Percentiles rank a stretch among this genome's conserved stretches.
These are phyloP conservation scores for Vigna angularis DNA, from an alignment of 306 rosid species.

Conservation along the genomic window DNA sequence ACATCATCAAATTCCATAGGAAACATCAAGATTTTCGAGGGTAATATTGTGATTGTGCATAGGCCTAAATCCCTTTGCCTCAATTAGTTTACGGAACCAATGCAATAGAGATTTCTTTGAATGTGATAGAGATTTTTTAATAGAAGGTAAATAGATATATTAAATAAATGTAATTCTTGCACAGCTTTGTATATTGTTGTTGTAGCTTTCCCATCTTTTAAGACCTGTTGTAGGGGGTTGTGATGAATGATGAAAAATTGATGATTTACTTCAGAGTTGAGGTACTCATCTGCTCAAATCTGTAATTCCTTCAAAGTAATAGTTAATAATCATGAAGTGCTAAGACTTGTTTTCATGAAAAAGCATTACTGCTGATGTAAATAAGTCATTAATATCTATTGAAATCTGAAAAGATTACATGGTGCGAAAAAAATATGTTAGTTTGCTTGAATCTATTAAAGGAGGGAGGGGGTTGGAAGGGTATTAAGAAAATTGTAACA, in stretches of 20 bases:
- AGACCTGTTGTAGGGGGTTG: conserved; percentile 2
- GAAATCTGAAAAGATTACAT: not conserved
- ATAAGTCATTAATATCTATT: not conserved
- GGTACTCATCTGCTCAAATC: not conserved
- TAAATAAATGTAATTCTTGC: conserved; percentile 31
- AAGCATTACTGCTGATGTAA: conserved; percentile 7
- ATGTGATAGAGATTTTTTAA: conserved; percentile 6
- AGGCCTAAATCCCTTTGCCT: conserved; percentile 24
- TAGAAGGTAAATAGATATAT: conserved; percentile 38
- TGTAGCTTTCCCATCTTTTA: conserved; percentile 21
- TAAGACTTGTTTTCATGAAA: not conserved
- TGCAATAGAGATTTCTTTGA: not conserved
- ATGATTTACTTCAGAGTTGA: conserved; percentile 19
- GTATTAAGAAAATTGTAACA: not conserved
- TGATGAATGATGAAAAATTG: not conserved
- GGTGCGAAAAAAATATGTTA: too few relatives aligned
- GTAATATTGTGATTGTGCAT: conserved; percentile 33
- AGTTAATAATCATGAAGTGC: too few relatives aligned
- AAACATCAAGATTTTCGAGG: conserved; percentile 12
- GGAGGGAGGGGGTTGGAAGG: not conserved
- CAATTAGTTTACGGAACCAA: conserved; percentile 17
- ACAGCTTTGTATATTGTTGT: conserved; percentile 24
- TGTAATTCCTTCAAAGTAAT: conserved; percentile 10
- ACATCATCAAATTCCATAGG: conserved; percentile 18
- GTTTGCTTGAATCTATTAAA: not conserved